Evolutionary conservation across 1,284 basidiomycete species (phyloP).

Genomic region (Grifola frondosa): DNA sequence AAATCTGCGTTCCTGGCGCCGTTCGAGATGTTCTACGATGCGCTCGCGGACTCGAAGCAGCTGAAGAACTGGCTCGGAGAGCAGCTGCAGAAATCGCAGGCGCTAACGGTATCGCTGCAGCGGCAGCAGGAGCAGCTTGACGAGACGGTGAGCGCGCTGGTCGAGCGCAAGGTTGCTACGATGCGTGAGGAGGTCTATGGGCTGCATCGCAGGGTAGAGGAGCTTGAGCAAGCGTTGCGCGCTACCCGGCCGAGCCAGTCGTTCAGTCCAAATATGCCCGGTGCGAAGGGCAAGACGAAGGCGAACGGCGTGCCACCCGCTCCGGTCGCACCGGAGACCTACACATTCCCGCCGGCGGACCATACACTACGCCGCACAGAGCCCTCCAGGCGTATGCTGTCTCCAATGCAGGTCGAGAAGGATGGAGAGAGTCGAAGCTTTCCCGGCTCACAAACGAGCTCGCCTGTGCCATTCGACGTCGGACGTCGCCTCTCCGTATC

Average conservation of each 20-base stretch:
- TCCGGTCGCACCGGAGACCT: constrained; percentile 36
- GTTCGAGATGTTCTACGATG: constrained; percentile 78
- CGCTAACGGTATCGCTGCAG: constrained; percentile 49
- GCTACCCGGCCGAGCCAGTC: constrained; percentile 14
- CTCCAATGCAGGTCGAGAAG: constrained; percentile 32
- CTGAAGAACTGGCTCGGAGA: constrained; percentile 72
- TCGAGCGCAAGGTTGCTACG: constrained; percentile 53
- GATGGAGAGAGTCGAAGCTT: constrained; percentile 34
- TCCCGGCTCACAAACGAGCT: constrained; percentile 39
- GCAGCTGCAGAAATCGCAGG: constrained; percentile 61
- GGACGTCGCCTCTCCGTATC: constrained; percentile 48
- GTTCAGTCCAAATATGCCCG: constrained; percentile 23
- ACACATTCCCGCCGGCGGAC: constrained; percentile 47
- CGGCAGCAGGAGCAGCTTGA: constrained; percentile 59
- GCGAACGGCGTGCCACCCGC: constrained; percentile 31
- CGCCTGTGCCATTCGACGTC: constrained; percentile 48
- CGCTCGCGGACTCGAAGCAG: constrained; percentile 71
- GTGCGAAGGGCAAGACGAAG: constrained; percentile 33
- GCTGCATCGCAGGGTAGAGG: constrained; percentile 49
- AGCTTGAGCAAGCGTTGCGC: constrained; percentile 30
- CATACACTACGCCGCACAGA: constrained; percentile 15
- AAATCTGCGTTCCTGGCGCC: constrained; percentile 73
- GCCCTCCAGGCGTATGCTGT: constrained; percentile 20
- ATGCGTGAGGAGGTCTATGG: constrained; percentile 58
- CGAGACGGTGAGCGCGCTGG: constrained; percentile 53